Evolutionary conservation across 2,329 filamentous ascomycete species (phyloP), one percentile per base, ranked within the genome.

Genomic region (Claviceps citrina): DNA sequence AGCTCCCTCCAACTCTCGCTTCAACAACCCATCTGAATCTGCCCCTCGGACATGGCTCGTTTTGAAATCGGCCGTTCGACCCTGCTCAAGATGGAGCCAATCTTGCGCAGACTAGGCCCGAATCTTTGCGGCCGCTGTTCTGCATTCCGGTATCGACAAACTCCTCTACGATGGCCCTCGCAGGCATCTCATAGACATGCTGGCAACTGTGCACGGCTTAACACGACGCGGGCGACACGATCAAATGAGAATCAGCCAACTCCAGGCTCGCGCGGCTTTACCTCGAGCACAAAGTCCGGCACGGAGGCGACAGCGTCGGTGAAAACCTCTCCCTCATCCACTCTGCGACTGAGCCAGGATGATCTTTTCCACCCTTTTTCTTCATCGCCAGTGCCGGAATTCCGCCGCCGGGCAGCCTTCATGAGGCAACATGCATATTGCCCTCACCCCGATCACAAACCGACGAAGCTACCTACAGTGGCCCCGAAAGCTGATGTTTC

Each of bases 321-420:
- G n/a, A 49, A 49, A 19, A 41, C 42, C 9, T 38, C 52, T 6
- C 42, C 51, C 9, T 24, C 53, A 1, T 40, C 56, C 7, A 47
- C 49, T 15, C 44, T 56, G 19, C 54, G 52, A 35, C 69, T 93
- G 20, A 68, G 67, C 46, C 70, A 77, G 38, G 77, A 93, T 62
- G 81, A 95, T 56, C 78, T 98, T 42, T 98, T 96, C 67, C 89
- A 98, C 61, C 77, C 84, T 8, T 93, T 91, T 59, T 84, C 84
- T 27, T 71, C 80, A 47, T 98, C 91, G 12, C 91, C 93, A 7
- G 82, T 89, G 31, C 81, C 84, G 30, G 81, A 83, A 45, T 95
- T 98, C 47, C 78, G 89, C 51, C 76, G 78, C 51, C 79, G 91
- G 50, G 91, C 89, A 22, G 83, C 82, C 8, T 93, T 84, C 54